Base-by-base conservation (phyloP, 495 filamentous ascomycete genomes). In the Lindgomyces ingoldianus region DNA sequence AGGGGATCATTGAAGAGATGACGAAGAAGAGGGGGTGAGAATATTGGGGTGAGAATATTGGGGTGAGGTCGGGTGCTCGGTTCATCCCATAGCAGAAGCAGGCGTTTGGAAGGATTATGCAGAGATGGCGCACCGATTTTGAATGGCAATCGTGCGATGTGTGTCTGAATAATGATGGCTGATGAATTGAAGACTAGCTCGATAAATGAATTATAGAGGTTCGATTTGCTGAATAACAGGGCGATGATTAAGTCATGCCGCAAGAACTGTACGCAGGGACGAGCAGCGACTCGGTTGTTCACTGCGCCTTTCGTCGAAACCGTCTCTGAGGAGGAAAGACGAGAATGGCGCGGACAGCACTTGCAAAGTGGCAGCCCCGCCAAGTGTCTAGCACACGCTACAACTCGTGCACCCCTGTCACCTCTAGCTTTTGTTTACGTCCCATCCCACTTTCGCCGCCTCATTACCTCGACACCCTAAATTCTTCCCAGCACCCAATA, bases 1-100 rank as follows among this genome's bases (percentile, higher is more conserved):
- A 78, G 30, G 79, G 81, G 69, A 81, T 81, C 60, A 77, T 81
- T 75, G 74, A 76, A 44, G 64, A 74, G 22, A 69, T 79, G 0
- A 53, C 63, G 8, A 66, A 67, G 71, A 64, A 70, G 16, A 77
- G 76, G 74, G 3, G 69, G 78, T 19, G 80, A 80, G 55, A 75
- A 73, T 9, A 74, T 78, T 59, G 62, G 61, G 25, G 75, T 79
- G 12, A 77, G 75, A 4, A 57, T 18, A 39, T 81, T 2, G 73
- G 81, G 26, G 69, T 71, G 1, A 67, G 65, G 49, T 81, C 78
- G 80, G 77, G 79, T 66, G 61, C 6, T 14, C n/a, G n/a, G n/a
- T n/a, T n/a, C n/a, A n/a, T n/a, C n/a, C n/a, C n/a, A n/a, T n/a
- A n/a, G n/a, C n/a, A n/a, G n/a, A n/a, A n/a, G n/a, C n/a, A n/a